Percentiles rank a stretch among this genome's conserved stretches.
phyloP scores from a whole-genome alignment of 163 green algal genomes.

The Prototheca wickerhamii region DNA sequence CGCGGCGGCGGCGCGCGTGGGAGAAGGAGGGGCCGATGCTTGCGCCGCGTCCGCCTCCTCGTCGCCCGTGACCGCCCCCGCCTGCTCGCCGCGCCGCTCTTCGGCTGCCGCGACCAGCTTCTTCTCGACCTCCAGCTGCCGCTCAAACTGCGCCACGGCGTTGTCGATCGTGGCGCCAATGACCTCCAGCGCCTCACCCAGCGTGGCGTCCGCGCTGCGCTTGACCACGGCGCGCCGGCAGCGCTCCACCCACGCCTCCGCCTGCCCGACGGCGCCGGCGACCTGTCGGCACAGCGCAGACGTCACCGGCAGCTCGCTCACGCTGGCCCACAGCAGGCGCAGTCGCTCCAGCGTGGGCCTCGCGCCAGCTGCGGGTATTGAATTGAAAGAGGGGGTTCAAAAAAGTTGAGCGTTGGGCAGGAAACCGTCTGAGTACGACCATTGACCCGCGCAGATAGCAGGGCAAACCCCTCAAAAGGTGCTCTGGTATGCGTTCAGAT shows the following conservation, averaged over 20 bases:
- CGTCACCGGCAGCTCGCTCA: not conserved
- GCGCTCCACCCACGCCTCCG: slow-evolving; percentile 18
- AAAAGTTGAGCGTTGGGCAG: not conserved
- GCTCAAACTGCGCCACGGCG: slow-evolving; percentile 33
- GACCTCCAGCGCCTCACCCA: slow-evolving; percentile 12
- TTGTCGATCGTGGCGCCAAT: slow-evolving; percentile 14
- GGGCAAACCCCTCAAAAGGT: no score
- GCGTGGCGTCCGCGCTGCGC: slow-evolving; percentile 20
- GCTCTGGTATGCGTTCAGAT: no score
- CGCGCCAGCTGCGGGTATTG: not conserved
- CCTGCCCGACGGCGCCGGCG: no score
- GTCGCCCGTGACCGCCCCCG: not conserved
- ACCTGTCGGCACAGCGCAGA: not conserved
- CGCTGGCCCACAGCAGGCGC: no score
- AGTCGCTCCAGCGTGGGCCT: not conserved
- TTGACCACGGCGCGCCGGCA: slow-evolving; percentile 22
- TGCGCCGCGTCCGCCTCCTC: not conserved
- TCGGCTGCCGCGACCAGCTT: slow-evolving; percentile 8
- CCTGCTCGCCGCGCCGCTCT: not conserved
- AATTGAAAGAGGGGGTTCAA: not conserved
- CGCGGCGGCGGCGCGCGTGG: slow-evolving; percentile 12
- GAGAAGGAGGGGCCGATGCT: no score
- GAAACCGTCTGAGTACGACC: no score
- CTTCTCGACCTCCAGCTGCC: slow-evolving; percentile 26
- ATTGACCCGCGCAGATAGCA: no score